Evolutionary conservation across 345 rosid species (phyloP), one percentile per base, ranked within the genome.

Genomic region (Cardiospermum halicacabum): DNA sequence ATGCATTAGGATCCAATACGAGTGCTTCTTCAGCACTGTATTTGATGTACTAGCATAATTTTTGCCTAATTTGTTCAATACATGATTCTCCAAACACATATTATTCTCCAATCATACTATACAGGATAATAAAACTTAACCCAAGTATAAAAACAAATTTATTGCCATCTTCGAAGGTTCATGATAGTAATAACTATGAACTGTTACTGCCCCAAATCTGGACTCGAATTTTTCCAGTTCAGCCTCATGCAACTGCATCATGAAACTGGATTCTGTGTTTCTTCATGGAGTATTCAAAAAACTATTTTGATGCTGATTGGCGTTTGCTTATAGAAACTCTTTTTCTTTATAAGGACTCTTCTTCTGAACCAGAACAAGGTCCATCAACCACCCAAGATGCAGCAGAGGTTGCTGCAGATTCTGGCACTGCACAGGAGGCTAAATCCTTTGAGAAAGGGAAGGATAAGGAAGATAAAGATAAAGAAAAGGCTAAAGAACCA

Each of bases 381-480:
- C 83, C 81, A 77, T 51, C 55, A 37, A 72, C 80, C 45, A 58
- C 73, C 10, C 84, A 83, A 76, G 90, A 83, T 40, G 72, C 76
- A 75, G 59, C 77, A 37, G 99, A 94, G 70, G 64, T 64, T 72
- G 72, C 85, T 65, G 71, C 73, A 62, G 93, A 87, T 51, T 72
- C 82, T 76, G 87, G 81, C 64, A 60, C 73, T 73, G 37, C 66
- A 45, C 86, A 66, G 43, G 99, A 91, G 57, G 85, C 80, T 36
- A 84, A 81, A 79, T 67, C 48, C 40, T 43, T 59, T 36, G 97
- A 89, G 72, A 89, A 79, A 80, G 85, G 82, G 58, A 89, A 84
- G 80, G 96, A 88, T 39, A 84, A 87, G 74, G 97, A 91, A 64
- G 97, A 94, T 47, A 87, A 72, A 62, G 88, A 87, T 21, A 90